Percentiles rank a stretch among this genome's conserved stretches.
Evolutionary conservation across 805 yeast genomes (phyloP).

Genomic region (Lachancea thermotolerans): DNA sequence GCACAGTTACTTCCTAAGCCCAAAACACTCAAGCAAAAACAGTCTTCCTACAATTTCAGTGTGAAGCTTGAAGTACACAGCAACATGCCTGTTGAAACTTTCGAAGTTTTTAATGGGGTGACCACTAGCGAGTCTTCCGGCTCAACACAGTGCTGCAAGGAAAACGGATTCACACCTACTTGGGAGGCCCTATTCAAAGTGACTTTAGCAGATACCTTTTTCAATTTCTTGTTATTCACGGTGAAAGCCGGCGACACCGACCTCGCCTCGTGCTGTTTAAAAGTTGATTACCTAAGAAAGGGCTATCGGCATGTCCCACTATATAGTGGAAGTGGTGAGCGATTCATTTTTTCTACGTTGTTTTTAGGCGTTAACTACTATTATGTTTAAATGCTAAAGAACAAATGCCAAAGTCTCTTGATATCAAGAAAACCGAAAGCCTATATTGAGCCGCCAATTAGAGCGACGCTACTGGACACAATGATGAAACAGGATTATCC

Average conservation of each 20-base stretch:
- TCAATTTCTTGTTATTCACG: constrained; percentile 51
- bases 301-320: constrained; percentile 84
- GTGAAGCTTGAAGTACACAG: constrained; percentile 20
- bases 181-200: constrained; percentile 62
- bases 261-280: constrained; percentile 56
- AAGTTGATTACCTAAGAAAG: constrained; percentile 53
- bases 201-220: constrained; percentile 31
- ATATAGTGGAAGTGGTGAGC: constrained; percentile 76
- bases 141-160: constrained; percentile 34
- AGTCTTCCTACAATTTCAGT: constrained; percentile 19
- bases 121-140: constrained; percentile 11
- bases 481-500: too few species aligned
- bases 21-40: constrained; percentile 30
- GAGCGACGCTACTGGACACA: too few species aligned
- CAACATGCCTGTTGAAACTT: constrained; percentile 15
- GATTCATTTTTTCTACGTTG: constrained; percentile 51
- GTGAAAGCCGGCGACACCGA: constrained; percentile 39
- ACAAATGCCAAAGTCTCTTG: too few species aligned
- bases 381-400: background rate
- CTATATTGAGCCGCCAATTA: too few species aligned
- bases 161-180: constrained; percentile 81
- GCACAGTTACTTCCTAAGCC: constrained; percentile 83
- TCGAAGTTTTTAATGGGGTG: constrained; percentile 19
- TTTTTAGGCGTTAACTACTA: constrained; percentile 31
- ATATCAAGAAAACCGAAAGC: too few species aligned